These are phyloP conservation scores for Calonectria multiphialidica DNA, from an alignment of 2,329 filamentous ascomycete genomes.

Conservation along the genomic window DNA sequence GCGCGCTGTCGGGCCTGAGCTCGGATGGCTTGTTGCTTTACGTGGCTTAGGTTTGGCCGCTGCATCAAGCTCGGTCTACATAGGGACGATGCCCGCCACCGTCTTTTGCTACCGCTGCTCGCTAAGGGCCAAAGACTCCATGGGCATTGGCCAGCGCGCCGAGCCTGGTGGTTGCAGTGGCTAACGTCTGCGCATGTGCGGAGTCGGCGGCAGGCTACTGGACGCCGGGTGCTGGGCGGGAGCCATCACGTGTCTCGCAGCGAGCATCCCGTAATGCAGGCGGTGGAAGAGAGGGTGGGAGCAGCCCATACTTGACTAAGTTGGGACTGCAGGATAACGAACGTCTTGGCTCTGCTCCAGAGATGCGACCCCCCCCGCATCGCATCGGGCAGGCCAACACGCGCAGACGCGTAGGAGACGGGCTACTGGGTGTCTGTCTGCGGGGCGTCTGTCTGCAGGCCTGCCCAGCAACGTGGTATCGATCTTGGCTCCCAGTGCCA, in stretches of 20 bases:
- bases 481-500: slow-evolving; percentile 13
- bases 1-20: neutral
- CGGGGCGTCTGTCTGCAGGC: too few relatives aligned
- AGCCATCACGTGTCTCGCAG: slow-evolving; percentile 12
- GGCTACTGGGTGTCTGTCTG: neutral
- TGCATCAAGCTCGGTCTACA: slow-evolving; percentile 16
- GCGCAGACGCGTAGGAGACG: neutral
- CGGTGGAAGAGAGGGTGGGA: neutral
- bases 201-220: neutral
- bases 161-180: neutral
- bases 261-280: slow-evolving; percentile 13
- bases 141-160: slow-evolving; percentile 1
- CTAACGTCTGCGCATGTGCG: neutral
- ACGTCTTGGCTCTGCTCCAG: neutral
- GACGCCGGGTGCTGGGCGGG: neutral
- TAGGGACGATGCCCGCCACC: slow-evolving; percentile 11
- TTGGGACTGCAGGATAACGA: neutral
- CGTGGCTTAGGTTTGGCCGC: slow-evolving; percentile 10
- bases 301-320: slow-evolving; percentile 1
- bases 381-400: neutral
- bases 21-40: slow-evolving; percentile 13
- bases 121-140: slow-evolving; percentile 3
- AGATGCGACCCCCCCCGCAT: neutral
- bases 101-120: neutral
- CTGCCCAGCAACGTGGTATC: slow-evolving; percentile 5